These are phyloP conservation scores for Corymbia calophylla DNA, from an alignment of 441 rosid genomes.

Conservation along the genomic window DNA sequence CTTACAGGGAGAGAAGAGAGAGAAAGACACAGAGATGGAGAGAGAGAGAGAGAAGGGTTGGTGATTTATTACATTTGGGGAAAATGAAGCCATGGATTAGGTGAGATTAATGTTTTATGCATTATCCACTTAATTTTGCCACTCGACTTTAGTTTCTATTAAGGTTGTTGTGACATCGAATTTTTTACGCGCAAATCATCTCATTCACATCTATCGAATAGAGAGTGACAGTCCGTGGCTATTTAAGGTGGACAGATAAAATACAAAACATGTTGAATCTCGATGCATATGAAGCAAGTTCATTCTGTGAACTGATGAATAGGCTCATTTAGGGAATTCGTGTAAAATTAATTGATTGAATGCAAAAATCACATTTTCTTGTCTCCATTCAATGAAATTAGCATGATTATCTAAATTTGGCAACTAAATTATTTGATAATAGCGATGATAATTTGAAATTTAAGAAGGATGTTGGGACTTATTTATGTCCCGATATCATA, in stretches of 20 bases:
- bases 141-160: background rate
- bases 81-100: background rate
- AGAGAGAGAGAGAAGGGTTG: too few relatives aligned
- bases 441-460: background rate
- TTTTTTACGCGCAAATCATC: background rate
- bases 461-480: too few relatives aligned
- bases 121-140: background rate
- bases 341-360: background rate
- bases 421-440: background rate
- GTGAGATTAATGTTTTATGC: background rate
- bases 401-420: background rate
- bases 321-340: background rate
- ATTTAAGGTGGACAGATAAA: too few relatives aligned
- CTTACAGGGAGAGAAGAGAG: background rate
- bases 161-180: too few relatives aligned
- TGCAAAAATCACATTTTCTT: background rate
- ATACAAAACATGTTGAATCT: background rate
- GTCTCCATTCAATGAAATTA: rapidly evolving
- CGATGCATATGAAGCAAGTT: rapidly evolving
- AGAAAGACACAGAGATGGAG: background rate
- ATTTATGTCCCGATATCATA: too few relatives aligned
- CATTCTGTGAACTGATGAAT: background rate
- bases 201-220: background rate
- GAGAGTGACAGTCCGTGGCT: rapidly evolving
- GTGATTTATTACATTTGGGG: background rate